Evolutionary conservation across 441 rosid genomes (phyloP), one percentile per base, ranked within the genome.

Genomic region (Populus hybrid): DNA sequence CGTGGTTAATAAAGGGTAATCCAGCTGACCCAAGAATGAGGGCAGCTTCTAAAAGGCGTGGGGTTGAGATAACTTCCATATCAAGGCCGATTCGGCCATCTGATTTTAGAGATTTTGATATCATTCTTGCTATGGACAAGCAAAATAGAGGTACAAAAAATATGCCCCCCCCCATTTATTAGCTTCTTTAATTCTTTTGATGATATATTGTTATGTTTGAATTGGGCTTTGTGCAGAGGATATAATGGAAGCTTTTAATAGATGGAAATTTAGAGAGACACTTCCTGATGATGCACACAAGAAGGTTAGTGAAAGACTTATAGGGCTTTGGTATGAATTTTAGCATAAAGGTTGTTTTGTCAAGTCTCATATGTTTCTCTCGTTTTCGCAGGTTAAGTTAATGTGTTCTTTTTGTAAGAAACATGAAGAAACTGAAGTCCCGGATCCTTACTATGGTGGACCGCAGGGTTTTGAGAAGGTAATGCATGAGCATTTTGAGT

Each of bases 11-110:
- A 35, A 82, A 93, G 99, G 99, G 99, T n/a, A 89, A 93, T 84
- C 83, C 85, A 81, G 89, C 99, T 0, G 99, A 93, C 84, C 88
- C 97, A 74, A 91, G 99, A 88, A 95, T 95, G 98, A 91, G 90
- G 73, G 89, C 91, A 24, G 95, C 97, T 26, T 88, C 98, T 1
- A 91, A 91, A 80, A 88, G 86, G 82, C 94, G 98, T 20, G 93
- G 93, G 67, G 84, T 95, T 78, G 97, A 91, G 85, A 91, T 95
- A 81, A 92, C 97, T 72, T 95, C 98, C 36, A 73, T 87, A 69
- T 95, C 99, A 2, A 92, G 97, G 90, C 99, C 95, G 20, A 91
- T 93, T 11, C 79, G 85, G 76, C 82, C 97, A 0, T 89, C 98
- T 80, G 99, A 92, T 87, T 95, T 93, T 75, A 82, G 73, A 30